These are phyloP conservation scores for Micractinium sp. DNA, from an alignment of 139 green algal species.

Conservation along the genomic window DNA sequence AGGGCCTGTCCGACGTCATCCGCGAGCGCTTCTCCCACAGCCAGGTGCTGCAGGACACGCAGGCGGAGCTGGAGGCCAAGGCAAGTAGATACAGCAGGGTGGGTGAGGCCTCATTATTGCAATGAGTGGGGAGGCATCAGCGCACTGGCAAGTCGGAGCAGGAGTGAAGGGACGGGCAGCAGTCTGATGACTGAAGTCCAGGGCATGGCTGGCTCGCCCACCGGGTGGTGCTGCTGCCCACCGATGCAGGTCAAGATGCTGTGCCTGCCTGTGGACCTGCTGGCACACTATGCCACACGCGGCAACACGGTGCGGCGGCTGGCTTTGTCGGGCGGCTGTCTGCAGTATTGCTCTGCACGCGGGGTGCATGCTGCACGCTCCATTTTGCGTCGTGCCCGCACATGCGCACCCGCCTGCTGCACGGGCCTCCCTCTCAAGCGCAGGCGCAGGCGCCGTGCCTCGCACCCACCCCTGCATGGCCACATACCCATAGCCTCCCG, in stretches of 20 bases:
- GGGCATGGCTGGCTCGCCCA: not conserved
- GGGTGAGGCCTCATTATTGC: not conserved
- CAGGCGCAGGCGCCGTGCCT: not conserved
- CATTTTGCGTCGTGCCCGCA: too few species aligned
- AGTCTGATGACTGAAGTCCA: too few species aligned
- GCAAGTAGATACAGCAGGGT: too few species aligned
- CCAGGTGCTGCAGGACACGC: constrained; percentile 21
- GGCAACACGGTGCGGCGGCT: constrained; percentile 9
- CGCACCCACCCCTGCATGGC: too few species aligned
- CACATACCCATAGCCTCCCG: too few species aligned
- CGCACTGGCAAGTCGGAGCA: too few species aligned
- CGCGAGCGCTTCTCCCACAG: constrained; percentile 1
- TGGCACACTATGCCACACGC: constrained; percentile 3
- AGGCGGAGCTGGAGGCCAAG: not conserved
- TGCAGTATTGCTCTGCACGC: not conserved
- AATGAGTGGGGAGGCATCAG: too few species aligned
- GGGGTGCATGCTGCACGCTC: too few species aligned
- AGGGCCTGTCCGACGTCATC: constrained; percentile 25
- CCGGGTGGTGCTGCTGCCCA: not conserved
- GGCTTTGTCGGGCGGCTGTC: not conserved
- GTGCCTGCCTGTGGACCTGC: constrained; percentile 14
- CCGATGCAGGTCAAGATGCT: constrained; percentile 20
- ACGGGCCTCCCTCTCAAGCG: not conserved
- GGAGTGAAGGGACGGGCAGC: not conserved
- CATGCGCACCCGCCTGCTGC: not conserved